Base-by-base conservation (phyloP, 1,284 basidiomycete species). In the Porogramme epimiltina region DNA sequence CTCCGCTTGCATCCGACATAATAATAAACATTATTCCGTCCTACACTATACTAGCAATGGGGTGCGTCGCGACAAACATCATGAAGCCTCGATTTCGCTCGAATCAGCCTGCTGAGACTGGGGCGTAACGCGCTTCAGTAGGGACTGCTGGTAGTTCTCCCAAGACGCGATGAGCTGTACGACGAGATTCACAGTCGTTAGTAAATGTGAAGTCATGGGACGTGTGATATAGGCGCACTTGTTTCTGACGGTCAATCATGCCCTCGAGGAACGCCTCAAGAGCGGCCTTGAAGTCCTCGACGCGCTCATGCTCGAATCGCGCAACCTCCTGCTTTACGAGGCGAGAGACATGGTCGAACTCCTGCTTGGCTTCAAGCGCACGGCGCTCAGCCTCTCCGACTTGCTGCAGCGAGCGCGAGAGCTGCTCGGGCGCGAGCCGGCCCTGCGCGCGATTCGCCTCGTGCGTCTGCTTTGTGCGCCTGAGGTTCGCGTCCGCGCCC, bases 281-380 rank as follows among this genome's bases (percentile, higher is more conserved):
- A 2, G 85, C 79, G 28, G 78, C 74, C 66, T 92, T 93, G 68
- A 96, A 93, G 65, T 96, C 93, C 42, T 92, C 86, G 25, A 98
- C 84, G 40, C 95, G 84, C 70, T 98, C 95, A 64, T 87, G 81
- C 72, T 99, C 96, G 66, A 99, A 98, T 28, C 95, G 77, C n/a
- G 85, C 86, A 63, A 97, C 87, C 73, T 99, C 97, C 3, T 80
- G 73, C 72, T 98, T 98, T 64, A 95, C 88, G 23, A 97, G 75
- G 59, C 87, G 87, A 24, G 93, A 90, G 5, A 91, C 88, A 25
- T 89, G 82, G 41, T 98, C 94, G 66, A 93, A 99, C 57, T 97
- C 92, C 47, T 85, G 82, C 62, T 90, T 89, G 0, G 88, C 80
- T 45, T 95, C 93, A 42, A 90, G 71, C 3, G 88, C 85, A 26